Conservation (phyloP, 768 basidiomycete genomes). For the Gyrodon lividus region DNA sequence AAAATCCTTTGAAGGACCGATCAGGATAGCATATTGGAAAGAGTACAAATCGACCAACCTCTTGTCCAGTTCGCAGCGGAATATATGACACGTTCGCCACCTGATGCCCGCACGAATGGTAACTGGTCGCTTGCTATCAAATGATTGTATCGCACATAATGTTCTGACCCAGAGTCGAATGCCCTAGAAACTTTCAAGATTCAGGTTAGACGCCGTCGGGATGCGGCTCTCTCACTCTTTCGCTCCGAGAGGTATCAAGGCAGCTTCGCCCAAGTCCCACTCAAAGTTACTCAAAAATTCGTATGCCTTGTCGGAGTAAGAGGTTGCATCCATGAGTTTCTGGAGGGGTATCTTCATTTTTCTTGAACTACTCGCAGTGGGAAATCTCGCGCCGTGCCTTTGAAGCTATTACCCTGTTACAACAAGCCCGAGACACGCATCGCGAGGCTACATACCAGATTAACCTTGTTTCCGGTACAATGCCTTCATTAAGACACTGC, state of each 20-base stretch:
- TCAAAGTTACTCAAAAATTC: slow-evolving; percentile 58
- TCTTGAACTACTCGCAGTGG: slow-evolving; percentile 49
- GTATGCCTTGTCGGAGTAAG: slow-evolving; percentile 46
- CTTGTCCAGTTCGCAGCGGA: slow-evolving; percentile 70
- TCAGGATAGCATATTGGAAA: neutral
- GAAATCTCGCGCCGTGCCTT: slow-evolving; percentile 78
- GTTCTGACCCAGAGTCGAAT: slow-evolving; percentile 49
- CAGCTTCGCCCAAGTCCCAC: slow-evolving; percentile 56
- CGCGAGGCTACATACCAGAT: slow-evolving; percentile 24
- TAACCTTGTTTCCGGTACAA: slow-evolving; percentile 16
- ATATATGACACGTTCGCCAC: slow-evolving; percentile 56
- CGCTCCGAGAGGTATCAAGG: slow-evolving; percentile 68
- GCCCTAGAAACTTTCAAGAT: slow-evolving; percentile 32
- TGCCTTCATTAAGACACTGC: neutral
- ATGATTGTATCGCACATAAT: slow-evolving; percentile 53
- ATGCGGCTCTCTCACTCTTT: slow-evolving; percentile 46
- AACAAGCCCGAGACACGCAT: neutral
- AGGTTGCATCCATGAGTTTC: slow-evolving; percentile 50
- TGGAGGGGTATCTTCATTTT: slow-evolving; percentile 47
- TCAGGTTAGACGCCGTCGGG: neutral
- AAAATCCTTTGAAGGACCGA: slow-evolving; percentile 49
- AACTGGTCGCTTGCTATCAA: slow-evolving; percentile 43
- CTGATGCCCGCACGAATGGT: slow-evolving; percentile 55
- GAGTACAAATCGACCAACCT: slow-evolving; percentile 36
- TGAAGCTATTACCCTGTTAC: slow-evolving; percentile 52